These are phyloP conservation scores for Cotoneaster glaucophyllus DNA, from an alignment of 306 rosid genomes.

Conservation along the genomic window DNA sequence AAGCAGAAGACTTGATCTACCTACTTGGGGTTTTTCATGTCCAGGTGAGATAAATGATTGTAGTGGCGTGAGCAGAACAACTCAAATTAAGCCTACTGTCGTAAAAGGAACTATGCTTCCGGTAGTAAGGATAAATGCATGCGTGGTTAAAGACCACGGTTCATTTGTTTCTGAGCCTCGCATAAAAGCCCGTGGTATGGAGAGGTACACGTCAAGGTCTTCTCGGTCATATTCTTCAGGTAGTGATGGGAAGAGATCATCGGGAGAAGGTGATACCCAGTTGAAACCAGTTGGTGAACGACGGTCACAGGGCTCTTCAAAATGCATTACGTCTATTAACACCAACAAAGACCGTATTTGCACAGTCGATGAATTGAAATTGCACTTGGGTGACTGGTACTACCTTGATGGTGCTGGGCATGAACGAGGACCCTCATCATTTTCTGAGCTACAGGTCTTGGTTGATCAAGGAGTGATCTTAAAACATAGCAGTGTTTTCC, in stretches of 20 bases:
- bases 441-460: constrained; percentile 68
- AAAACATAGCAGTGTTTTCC: constrained; percentile 67
- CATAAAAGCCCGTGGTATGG: constrained; percentile 57
- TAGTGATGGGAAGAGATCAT: constrained; percentile 73
- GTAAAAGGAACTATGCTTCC: constrained; percentile 70
- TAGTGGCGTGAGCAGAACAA: constrained; percentile 29
- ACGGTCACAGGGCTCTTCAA: constrained; percentile 39
- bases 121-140: constrained; percentile 87
- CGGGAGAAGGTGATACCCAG: constrained; percentile 64
- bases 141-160: constrained; percentile 89
- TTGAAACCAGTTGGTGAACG: constrained; percentile 39
- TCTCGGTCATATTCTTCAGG: constrained; percentile 50
- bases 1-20: constrained; percentile 76
- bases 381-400: constrained; percentile 91
- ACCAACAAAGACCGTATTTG: constrained; percentile 63
- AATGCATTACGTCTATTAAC: constrained; percentile 28
- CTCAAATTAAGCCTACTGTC: constrained; percentile 51
- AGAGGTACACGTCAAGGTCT: constrained; percentile 61
- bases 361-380: constrained; percentile 61
- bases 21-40: constrained; percentile 79
- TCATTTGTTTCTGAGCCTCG: constrained; percentile 75
- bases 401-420: constrained; percentile 98
- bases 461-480: constrained; percentile 72
- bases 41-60: constrained; percentile 64
- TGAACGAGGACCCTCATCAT: constrained; percentile 84